Conservation (phyloP, 352 stramenopile species). For the Globisporangium heterothallicum region DNA sequence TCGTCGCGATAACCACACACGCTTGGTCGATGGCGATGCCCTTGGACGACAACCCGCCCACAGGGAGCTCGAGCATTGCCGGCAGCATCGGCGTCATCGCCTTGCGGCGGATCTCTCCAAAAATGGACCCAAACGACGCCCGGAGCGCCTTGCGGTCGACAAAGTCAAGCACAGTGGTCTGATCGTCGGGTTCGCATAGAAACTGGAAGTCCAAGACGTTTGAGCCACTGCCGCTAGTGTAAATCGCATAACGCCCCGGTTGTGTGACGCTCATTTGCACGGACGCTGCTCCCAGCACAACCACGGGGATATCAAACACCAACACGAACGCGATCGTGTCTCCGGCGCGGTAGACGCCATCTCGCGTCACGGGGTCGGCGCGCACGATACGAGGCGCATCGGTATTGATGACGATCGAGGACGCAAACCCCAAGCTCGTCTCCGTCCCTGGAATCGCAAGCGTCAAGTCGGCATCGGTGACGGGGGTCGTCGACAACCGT, state of each 20-base stretch:
- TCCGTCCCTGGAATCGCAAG: slow-evolving; percentile 31
- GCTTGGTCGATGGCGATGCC: slow-evolving; percentile 49
- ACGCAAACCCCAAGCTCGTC: slow-evolving; percentile 30
- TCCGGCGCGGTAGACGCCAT: slow-evolving; percentile 51
- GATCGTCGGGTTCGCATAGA: slow-evolving; percentile 26
- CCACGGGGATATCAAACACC: slow-evolving; percentile 48
- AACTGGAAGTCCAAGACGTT: slow-evolving; percentile 49
- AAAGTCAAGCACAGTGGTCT: slow-evolving; percentile 39
- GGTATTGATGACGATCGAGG: slow-evolving; percentile 46
- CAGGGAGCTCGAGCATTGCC: slow-evolving; percentile 36
- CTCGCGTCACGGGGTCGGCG: slow-evolving; percentile 40
- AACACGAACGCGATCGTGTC: slow-evolving; percentile 43
- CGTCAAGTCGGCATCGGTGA: slow-evolving; percentile 43
- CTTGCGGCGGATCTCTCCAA: slow-evolving; percentile 45
- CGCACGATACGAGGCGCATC: slow-evolving; percentile 33
- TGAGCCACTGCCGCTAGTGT: slow-evolving; percentile 38
- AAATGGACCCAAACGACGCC: slow-evolving; percentile 30
- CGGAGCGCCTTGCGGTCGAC: slow-evolving; percentile 24
- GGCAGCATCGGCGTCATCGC: slow-evolving; percentile 29
- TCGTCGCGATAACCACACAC: slow-evolving; percentile 24
- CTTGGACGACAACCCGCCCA: slow-evolving; percentile 36
- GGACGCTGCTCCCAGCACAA: slow-evolving; percentile 26
- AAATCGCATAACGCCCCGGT: slow-evolving; percentile 37
- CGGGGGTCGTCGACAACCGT: slow-evolving; percentile 39
- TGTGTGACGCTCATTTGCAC: slow-evolving; percentile 25